Percentiles rank a stretch among this genome's conserved stretches.
These are phyloP conservation scores for Salvia splendens DNA, from an alignment of 257 asterid species.

Conservation along the genomic window DNA sequence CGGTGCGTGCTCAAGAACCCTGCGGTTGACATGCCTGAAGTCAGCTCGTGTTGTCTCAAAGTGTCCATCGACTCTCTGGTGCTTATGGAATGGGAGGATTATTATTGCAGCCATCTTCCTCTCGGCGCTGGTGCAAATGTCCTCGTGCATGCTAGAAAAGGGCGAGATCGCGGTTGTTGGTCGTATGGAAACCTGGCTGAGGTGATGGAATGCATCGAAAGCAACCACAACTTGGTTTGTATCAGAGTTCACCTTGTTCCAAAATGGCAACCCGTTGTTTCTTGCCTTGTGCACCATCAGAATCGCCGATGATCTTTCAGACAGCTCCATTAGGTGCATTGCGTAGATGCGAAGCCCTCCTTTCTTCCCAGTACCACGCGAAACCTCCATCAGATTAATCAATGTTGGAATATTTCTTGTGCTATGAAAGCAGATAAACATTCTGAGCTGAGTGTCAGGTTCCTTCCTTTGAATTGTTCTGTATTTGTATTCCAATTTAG, in stretches of 20 bases:
- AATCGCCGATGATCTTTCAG: slow-evolving; percentile 73
- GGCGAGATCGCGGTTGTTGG: slow-evolving; percentile 72
- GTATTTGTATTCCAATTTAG: slow-evolving; percentile 48
- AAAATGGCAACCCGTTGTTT: slow-evolving; percentile 64
- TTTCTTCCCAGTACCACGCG: slow-evolving; percentile 60
- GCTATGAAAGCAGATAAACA: slow-evolving; percentile 63
- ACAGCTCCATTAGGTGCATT: slow-evolving; percentile 79
- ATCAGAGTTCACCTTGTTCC: slow-evolving; percentile 49
- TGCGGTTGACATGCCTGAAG: slow-evolving; percentile 53
- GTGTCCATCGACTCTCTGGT: slow-evolving; percentile 58
- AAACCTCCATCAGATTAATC: slow-evolving; percentile 67
- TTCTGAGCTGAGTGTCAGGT: slow-evolving; percentile 46
- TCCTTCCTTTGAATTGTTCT: slow-evolving; percentile 60
- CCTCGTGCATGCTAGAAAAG: slow-evolving; percentile 67
- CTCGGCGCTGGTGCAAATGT: slow-evolving; percentile 55
- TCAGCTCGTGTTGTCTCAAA: slow-evolving; percentile 61
- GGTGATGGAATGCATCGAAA: slow-evolving; percentile 67
- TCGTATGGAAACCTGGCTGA: slow-evolving; percentile 62
- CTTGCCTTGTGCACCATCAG: slow-evolving; percentile 70
- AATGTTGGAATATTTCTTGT: slow-evolving; percentile 53
- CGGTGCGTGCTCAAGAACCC: slow-evolving; percentile 62
- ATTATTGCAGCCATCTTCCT: slow-evolving; percentile 55
- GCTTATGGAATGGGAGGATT: slow-evolving; percentile 70
- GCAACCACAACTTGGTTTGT: slow-evolving; percentile 58
- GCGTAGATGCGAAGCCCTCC: slow-evolving; percentile 70